Conservation (phyloP, 164 flowering plant genomes). For the Echeveria elegans region DNA sequence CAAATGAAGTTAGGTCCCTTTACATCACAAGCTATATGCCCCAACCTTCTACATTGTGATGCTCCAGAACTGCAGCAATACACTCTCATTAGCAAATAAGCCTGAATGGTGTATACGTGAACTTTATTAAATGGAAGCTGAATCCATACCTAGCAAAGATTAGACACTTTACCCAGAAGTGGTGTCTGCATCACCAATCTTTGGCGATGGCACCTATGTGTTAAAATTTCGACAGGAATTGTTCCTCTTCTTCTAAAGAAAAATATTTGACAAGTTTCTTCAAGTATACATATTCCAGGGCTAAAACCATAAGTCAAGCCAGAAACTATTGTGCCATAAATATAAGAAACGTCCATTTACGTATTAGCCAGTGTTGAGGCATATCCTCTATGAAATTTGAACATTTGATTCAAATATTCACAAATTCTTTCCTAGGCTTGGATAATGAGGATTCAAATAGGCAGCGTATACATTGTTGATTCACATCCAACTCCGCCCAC, state of each 20-base stretch:
- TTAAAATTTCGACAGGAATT: neutral
- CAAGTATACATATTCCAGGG: neutral
- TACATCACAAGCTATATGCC: neutral
- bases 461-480: neutral
- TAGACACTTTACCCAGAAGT: no score
- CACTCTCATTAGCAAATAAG: neutral
- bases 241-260: neutral
- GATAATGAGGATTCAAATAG: neutral
- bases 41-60: neutral
- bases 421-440: neutral
- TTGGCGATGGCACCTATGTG: neutral
- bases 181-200: neutral
- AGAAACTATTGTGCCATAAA: no score
- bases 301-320: neutral
- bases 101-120: neutral
- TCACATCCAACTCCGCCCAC: constrained; percentile 45
- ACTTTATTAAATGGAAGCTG: no score
- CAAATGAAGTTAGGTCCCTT: neutral
- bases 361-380: neutral
- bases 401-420: neutral
- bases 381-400: neutral
- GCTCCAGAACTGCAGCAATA: neutral
- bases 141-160: no score
- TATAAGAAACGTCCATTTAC: no score
- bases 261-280: neutral